Evolutionary conservation across 2,329 filamentous ascomycete genomes (phyloP), one percentile per base, ranked within the genome.

Genomic region (Pseudogymnoascus sp.): DNA sequence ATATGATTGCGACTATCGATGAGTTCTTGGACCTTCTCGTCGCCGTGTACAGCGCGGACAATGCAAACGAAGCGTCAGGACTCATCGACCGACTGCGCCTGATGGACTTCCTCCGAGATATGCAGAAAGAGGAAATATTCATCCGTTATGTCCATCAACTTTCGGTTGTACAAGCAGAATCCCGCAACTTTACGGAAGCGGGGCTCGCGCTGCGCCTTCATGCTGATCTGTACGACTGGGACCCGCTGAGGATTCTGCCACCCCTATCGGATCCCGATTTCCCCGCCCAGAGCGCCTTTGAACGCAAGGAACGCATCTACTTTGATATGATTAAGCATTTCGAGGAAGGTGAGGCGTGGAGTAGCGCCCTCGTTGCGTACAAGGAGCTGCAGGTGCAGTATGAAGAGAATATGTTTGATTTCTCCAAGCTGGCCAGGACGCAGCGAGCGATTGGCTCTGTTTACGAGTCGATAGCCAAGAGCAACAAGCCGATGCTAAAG

Each of bases 91-190:
- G 91, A 0, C 78, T 97, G 61, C 86, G 91, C 63, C 79, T 97
- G 26, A 97, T 97, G 93, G 91, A 97, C 69, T 97, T 97, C 76
- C 82, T 97, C 69, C 89, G 92, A 68, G 92, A 97, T 72, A 96
- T 97, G 88, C 90, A 96, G 68, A 96, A 96, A 72, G 92, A 96
- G 73, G 93, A 97, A 71, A 96, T 97, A 64, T 97, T 96, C 75
- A 89, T 96, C 67, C 88, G 92, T 67, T 97, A 97, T 71, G 93
- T 97, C 13, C 93, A 97, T 72, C 92, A 97, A 74, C 82, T 97
- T 19, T 90, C 92, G 2, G 79, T 86, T 40, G 79, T 95, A 11
- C 93, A 97, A 74, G 82, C 84, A 7, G 84, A 88, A 42, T 83
- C 89, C 3, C 82, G 88, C 64, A 95, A 96, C 70, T 85, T 88